A percentile compares a stretch with the other conserved stretches of the same genome.
These are phyloP conservation scores for Cucumis variabilis DNA, from an alignment of 331 rosid species.

Conservation along the genomic window DNA sequence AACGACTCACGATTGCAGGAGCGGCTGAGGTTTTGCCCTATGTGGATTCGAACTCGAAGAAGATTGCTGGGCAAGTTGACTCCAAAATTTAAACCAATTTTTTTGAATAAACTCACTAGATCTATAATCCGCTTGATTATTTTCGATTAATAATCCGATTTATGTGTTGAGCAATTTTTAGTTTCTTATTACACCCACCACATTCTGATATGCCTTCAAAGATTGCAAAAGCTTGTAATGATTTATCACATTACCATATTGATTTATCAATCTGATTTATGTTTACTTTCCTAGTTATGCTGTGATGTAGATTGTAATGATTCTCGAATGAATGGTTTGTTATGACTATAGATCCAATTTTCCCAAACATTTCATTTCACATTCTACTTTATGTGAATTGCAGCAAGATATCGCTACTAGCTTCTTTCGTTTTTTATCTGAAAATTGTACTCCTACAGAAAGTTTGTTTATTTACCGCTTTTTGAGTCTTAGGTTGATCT, in stretches of 20 bases:
- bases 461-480: conserved; percentile 6
- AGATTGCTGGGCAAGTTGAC: too few relatives aligned
- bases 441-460: conserved; percentile 24
- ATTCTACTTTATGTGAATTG: not conserved
- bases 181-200: conserved; percentile 60
- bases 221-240: too few relatives aligned
- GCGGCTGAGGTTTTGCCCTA: too few relatives aligned
- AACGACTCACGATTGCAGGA: too few relatives aligned
- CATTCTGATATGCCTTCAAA: conserved; percentile 41
- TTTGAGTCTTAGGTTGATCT: conserved; percentile 81
- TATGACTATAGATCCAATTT: not conserved
- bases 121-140: conserved; percentile 36
- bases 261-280: not conserved
- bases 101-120: too few relatives aligned
- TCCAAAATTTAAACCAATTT: too few relatives aligned
- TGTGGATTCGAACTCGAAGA: too few relatives aligned
- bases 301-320: not conserved
- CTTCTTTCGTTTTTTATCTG: not conserved
- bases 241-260: too few relatives aligned
- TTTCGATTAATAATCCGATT: conserved; percentile 98
- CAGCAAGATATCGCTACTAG: not conserved
- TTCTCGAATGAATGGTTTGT: not conserved
- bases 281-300: not conserved
- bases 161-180: conserved; percentile 56
- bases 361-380: not conserved